phyloP scores from a whole-genome alignment of 331 rosid species.

The Cydonia oblonga region DNA sequence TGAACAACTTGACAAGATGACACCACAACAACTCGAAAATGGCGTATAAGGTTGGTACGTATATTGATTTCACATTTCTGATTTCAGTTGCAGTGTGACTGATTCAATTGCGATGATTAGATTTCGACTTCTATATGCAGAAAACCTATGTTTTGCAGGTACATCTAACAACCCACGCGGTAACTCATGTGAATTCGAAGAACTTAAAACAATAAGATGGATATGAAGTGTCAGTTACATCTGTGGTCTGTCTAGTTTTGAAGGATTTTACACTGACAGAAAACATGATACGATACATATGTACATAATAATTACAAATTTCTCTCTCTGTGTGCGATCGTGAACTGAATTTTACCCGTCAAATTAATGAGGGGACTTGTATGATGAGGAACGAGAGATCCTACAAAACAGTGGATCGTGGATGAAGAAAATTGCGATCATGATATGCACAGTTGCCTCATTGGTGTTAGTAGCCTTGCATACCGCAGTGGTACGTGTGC shows the following conservation, averaged over 20 bases:
- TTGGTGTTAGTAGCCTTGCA: slow-evolving; percentile 89
- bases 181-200: background rate
- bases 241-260: background rate
- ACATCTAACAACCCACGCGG: background rate
- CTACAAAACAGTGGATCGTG: too few species aligned
- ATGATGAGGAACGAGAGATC: too few species aligned
- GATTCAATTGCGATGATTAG: background rate
- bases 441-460: slow-evolving; percentile 67
- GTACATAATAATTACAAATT: background rate
- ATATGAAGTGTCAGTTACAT: background rate
- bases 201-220: background rate
- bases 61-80: background rate
- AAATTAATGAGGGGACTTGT: too few species aligned
- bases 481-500: slow-evolving; percentile 92
- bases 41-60: background rate
- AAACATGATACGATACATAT: background rate
- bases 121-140: background rate
- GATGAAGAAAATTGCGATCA: slow-evolving; percentile 19
- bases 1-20: background rate
- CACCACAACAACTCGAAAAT: background rate
- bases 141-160: background rate
- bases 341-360: background rate
- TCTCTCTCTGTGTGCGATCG: background rate
- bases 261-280: background rate
- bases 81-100: background rate